Evolutionary conservation across 495 filamentous ascomycete genomes (phyloP), one percentile per base, ranked within the genome.

Genomic region (Hypoxylon lenormandii): DNA sequence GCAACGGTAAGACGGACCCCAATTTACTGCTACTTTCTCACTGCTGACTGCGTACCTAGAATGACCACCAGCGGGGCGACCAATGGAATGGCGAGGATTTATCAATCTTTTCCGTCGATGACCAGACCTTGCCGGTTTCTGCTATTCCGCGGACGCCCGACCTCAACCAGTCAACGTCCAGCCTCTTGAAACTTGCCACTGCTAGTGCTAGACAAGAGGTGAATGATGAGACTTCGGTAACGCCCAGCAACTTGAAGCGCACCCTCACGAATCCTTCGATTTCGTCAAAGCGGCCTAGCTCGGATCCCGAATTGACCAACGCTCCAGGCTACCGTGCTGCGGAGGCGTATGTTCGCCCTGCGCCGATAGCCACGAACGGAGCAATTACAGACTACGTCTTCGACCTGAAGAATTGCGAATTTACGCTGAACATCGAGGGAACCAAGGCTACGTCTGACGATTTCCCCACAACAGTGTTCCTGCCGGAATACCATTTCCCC

Each of bases 21-120:
- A 30, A 48, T 46, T 61, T 30, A 5, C 11, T 18, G 0, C 33
- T 21, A 0, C 4, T 11, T 59, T 7, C 36, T 48, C 11, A 1
- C 21, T 48, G 47, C 70, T 67, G 49, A 75, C 40, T 4, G 8
- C 28, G 3, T 48, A 38, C 48, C 5, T 42, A 91, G 84, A 98
- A 97, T 75, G 89, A 89, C 56, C 95, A 98, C 69, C 82, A 90
- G 72, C 91, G 91, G 82, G 96, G 95, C 33, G 95, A 98, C 73
- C 88, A 92, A 45, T 98, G 95, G 95, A 98, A 98, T 65, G 95
- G 95, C 26, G 95, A 98, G 71, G 95, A 98, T 79, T 81, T 98
- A 15, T 97, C 92, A 6, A 96, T 98, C 33, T 91, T 87, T 72
- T 97, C 92, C 0, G 62, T 83, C 2, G 93, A 98, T 67, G 95